phyloP scores from a whole-genome alignment of 192 early-diverging fungal genomes.

The Ambispora gerdemannii region DNA sequence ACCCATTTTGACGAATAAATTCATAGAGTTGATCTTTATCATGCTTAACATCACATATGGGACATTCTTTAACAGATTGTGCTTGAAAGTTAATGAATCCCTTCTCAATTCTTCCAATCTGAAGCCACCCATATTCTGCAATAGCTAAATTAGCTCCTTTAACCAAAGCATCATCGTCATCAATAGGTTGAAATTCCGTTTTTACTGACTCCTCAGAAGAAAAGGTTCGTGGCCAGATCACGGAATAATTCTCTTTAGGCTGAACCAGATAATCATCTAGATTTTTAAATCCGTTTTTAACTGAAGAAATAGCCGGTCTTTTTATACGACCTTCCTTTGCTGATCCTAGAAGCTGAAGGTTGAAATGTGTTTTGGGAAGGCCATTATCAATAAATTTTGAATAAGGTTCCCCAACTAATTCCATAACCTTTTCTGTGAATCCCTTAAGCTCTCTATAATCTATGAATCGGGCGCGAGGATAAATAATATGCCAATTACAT shows the following conservation, averaged over 20 bases:
- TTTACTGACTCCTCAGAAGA: not conserved
- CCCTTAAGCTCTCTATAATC: constrained; percentile 19
- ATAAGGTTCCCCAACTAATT: not conserved
- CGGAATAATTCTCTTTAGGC: constrained; percentile 1
- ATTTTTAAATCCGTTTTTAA: not conserved
- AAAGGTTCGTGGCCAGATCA: constrained; percentile 12
- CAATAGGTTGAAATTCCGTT: not conserved
- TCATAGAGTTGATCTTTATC: not conserved
- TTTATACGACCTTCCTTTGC: constrained; percentile 17
- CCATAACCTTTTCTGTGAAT: constrained; percentile 11
- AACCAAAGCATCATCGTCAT: no score
- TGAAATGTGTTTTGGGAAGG: constrained; percentile 17
- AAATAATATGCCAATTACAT: constrained; percentile 21
- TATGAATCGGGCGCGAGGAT: constrained; percentile 2
- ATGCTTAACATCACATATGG: not conserved
- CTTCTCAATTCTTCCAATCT: no score
- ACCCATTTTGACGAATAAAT: constrained; percentile 3
- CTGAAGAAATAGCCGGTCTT: constrained; percentile 7
- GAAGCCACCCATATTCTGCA: no score
- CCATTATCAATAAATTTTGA: constrained; percentile 23
- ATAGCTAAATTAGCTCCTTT: no score
- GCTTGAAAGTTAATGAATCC: no score
- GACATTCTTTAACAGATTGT: constrained; percentile 12
- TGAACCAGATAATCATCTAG: constrained; percentile 10
- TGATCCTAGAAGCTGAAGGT: constrained; percentile 7